phyloP scores from a whole-genome alignment of 2,329 filamentous ascomycete species.

The Neoscytalidium dimidiatum region DNA sequence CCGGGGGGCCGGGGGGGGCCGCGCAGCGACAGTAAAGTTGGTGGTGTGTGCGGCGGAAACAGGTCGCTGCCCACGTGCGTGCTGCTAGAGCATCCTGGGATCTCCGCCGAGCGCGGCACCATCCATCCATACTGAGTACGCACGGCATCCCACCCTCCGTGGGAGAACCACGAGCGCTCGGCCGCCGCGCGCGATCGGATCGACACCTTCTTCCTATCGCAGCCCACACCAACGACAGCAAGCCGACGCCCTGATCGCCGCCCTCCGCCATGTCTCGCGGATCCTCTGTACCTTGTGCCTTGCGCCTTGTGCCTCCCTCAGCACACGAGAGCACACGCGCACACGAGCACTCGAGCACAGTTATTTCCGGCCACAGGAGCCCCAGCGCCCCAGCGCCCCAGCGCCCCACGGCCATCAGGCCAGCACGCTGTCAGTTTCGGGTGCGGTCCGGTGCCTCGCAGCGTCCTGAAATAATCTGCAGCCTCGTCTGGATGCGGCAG shows the following conservation, averaged over 20 bases:
- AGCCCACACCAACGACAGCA: not conserved
- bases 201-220: not conserved
- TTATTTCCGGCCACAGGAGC: not conserved
- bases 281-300: too few species aligned
- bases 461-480: slow-evolving; percentile 13
- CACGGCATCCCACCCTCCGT: too few species aligned
- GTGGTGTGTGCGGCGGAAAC: slow-evolving; percentile 9
- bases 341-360: not conserved
- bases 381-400: too few species aligned
- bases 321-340: too few species aligned
- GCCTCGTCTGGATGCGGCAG: slow-evolving; percentile 13
- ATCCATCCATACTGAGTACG: too few species aligned
- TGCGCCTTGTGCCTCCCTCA: too few species aligned
- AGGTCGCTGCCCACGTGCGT: slow-evolving; percentile 13
- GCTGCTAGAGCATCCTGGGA: slow-evolving; percentile 2
- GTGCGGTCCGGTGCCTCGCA: not conserved
- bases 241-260: not conserved
- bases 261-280: not conserved
- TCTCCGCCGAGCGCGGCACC: slow-evolving; percentile 2
- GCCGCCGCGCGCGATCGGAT: slow-evolving; percentile 15
- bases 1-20: not conserved
- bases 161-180: not conserved
- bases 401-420: not conserved
- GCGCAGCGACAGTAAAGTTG: not conserved
- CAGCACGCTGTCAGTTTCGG: not conserved